Evolutionary conservation across 805 yeast species (phyloP), one percentile per base, ranked within the genome.

Genomic region (Jamesozyma hellenica): DNA sequence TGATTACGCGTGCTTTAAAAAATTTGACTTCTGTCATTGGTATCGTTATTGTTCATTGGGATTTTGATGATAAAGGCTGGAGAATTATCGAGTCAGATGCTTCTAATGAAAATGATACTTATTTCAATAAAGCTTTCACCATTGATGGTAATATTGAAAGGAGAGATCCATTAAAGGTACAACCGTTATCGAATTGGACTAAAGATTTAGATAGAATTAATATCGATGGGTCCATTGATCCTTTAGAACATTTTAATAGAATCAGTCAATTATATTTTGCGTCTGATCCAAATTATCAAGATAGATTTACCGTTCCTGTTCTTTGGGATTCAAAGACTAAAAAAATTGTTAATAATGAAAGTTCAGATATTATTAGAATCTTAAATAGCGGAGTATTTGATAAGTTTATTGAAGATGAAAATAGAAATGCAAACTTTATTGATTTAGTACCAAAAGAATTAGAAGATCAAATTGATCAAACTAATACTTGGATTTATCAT

Each of bases 51-150:
- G 96, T 88, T 11, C 92, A 87, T 60, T 86, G 95, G 90, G 77
- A 75, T 51, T 72, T 88, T 82, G 95, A 82, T 47, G 72, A 67
- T n/a, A 68, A 80, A 41, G 96, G 96, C 4, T 88, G 97, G 97
- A 73, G 85, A 55, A 86, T 90, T 14, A 28, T 53, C 25, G 12
- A 10, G 11, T 7, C 4, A 11, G 12, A 27, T 12, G 13, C 6
- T 6, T 34, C 28, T 21, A 29, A 44, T 17, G 47, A 34, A 17
- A 45, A 40, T 12, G 30, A 42, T 19, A 40, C 6, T 38, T 19
- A 40, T 8, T 38, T 27, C 33, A 43, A 40, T 12, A 40, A 36
- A 19, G 45, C 42, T 16, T 42, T 33, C 15, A 36, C 47, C 3
- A 17, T 41, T 10, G 51, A 50, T 31, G 57, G 53, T 32, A 53